These are phyloP conservation scores for Lenwebbia sp. DNA, from an alignment of 345 rosid genomes.

Conservation along the genomic window DNA sequence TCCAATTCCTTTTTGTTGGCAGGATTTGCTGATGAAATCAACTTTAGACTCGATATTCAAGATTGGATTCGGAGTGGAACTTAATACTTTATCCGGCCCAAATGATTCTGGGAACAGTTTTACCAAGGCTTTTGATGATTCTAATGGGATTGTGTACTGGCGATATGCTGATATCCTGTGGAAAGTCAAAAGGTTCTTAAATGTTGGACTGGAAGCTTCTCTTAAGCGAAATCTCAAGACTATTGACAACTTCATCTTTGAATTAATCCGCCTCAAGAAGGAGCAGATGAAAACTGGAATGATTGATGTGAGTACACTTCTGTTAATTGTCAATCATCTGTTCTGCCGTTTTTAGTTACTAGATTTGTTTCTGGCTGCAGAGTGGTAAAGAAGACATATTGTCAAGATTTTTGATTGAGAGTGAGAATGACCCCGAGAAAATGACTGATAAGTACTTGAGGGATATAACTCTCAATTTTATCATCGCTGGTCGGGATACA, in stretches of 20 bases:
- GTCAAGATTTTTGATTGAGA: conserved; percentile 34
- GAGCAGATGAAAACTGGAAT: conserved; percentile 14
- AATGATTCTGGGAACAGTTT: conserved; percentile 13
- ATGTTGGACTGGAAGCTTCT: conserved; percentile 25
- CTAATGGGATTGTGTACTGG: conserved; percentile 15
- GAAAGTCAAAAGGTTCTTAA: conserved; percentile 24
- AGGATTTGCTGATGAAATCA: conserved; percentile 30
- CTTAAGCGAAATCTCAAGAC: conserved; percentile 23
- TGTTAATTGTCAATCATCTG: neutral
- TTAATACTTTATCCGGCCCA: conserved; percentile 18
- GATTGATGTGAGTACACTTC: conserved; percentile 7
- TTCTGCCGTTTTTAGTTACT: neutral
- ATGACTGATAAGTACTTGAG: conserved; percentile 28
- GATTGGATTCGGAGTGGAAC: conserved; percentile 30
- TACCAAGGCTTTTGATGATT: conserved; percentile 28
- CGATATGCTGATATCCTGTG: conserved; percentile 21
- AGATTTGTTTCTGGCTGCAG: conserved; percentile 6
- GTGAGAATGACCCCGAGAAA: conserved; percentile 27
- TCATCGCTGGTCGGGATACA: conserved; percentile 29
- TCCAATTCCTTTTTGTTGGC: neutral
- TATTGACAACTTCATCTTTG: conserved; percentile 18
- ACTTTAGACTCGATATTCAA: conserved; percentile 31
- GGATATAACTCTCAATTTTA: conserved; percentile 32
- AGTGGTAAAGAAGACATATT: conserved; percentile 18
- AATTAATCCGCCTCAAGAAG: conserved; percentile 20